Base-by-base conservation (phyloP, 2,329 filamentous ascomycete species). In the Aureobasidium musti region DNA sequence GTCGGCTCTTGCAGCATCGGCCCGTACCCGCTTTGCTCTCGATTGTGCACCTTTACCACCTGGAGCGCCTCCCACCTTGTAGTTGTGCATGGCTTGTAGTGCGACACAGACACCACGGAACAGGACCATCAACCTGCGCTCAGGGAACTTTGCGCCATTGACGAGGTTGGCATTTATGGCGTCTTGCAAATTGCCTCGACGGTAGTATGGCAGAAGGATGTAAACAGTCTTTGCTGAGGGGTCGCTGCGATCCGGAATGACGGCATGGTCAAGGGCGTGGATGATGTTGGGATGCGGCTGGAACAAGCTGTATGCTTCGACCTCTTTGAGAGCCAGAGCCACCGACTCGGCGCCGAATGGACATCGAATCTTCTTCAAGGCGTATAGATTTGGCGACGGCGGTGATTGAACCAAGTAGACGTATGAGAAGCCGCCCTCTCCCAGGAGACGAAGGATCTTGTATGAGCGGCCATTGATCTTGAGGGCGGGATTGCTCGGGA, bases 141-240 rank as follows among this genome's bases (percentile, higher is more conserved):
- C 94, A 0, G 94, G 92, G 74, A 99, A 98, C 61, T 84, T 85
- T 43, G 91, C 91, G 77, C 96, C 92, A 78, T 98, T 98, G 78
- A 99, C 94, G 65, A 98, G 82, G 79, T 99, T 99, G 70, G 95
- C 94, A 78, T 99, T 99, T 82, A 99, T 98, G 76, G 96, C 90
- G 79, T 99, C 95, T 80, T 99, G 95, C 43, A 99, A 84, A 78
- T 99, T 99, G 17, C 95, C 95, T 71, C 94, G 85, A 73, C 92
- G 85, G 81, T 97, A 99, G 82, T 98, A 99, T 14, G 95, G 95
- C 23, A 99, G 84, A 50, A 99, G 83, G 69, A 99, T 95, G 78
- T 99, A 99, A 63, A 98, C 95, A 0, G 94, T 98, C 82, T 98
- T 98, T 69, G 89, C 86, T 54, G 87, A 86, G 1, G 88, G 82